Evolutionary conservation across 352 stramenopile species (phyloP).

Genomic region (Globisporangium yorkense): DNA sequence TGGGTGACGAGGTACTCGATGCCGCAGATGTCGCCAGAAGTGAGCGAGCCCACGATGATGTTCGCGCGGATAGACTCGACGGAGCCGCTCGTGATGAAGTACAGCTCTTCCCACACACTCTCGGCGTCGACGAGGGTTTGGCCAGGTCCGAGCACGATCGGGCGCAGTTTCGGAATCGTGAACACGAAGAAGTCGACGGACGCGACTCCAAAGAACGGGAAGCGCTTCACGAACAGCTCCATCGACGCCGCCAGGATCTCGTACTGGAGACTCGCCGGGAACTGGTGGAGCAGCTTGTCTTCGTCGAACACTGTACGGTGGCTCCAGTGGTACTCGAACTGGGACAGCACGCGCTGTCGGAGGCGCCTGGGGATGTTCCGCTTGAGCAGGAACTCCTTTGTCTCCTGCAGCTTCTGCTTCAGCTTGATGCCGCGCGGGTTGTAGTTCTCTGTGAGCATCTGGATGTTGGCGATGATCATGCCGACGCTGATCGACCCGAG

Average conservation of each 20-base stretch:
- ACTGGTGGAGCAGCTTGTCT: conserved; percentile 51
- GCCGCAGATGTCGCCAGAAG: conserved; percentile 62
- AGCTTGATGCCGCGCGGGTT: conserved; percentile 74
- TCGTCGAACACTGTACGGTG: conserved; percentile 72
- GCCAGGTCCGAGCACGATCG: conserved; percentile 49
- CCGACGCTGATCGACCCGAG: conserved; percentile 85
- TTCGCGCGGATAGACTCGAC: conserved; percentile 60
- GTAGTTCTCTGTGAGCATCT: conserved; percentile 90
- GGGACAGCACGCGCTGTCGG: conserved; percentile 62
- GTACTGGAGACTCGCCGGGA: conserved; percentile 68
- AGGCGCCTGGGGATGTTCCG: conserved; percentile 54
- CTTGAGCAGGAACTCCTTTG: conserved; percentile 77
- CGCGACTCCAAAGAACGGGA: conserved; percentile 68
- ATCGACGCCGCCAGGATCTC: conserved; percentile 75
- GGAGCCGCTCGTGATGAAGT: conserved; percentile 56
- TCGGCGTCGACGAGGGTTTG: conserved; percentile 68
- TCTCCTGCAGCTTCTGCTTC: conserved; percentile 69
- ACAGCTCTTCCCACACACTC: conserved; percentile 79
- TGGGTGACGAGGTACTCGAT: conserved; percentile 65
- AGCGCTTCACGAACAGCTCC: conserved; percentile 70
- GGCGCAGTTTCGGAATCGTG: conserved; percentile 47
- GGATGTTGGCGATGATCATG: conserved; percentile 91
- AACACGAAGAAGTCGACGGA: conserved; percentile 77
- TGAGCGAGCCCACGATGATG: conserved; percentile 49
- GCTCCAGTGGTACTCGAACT: conserved; percentile 82